Evolutionary conservation across 139 green algal genomes (phyloP), one percentile per base, ranked within the genome.

Genomic region (Monoraphidium neglectum): DNA sequence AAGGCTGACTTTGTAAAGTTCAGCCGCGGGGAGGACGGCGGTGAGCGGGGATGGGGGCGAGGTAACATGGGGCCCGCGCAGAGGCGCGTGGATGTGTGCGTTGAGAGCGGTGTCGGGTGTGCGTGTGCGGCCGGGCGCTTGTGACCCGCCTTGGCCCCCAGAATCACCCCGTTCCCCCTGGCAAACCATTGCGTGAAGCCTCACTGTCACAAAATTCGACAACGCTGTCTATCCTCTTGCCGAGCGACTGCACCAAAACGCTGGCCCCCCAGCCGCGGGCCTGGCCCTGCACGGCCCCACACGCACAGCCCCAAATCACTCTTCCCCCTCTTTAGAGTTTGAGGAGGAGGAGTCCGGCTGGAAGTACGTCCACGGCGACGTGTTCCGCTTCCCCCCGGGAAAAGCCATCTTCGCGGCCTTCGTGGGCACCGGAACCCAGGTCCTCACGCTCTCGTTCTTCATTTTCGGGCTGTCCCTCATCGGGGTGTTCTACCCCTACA

Each of bases 361-460:
- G 96, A 98, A 99, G 88, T 83, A 98, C 76, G 92, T 99, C 70
- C 95, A 99, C 77, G 96, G 96, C 4, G 96, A 99, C 68, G 96
- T 99, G 49, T 99, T 99, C 87, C 87, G 96, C 3, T 84, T 95
- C 28, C 92, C 96, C 0, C 75, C 61, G 1, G 57, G 80, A 40
- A 84, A 97, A n/a, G 88, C 89, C 65, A 66, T 98, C 43, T 84
- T 99, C 49, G 83, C 92, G 32, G 87, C 87, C 3, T 83, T 46
- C 26, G 84, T 89, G 43, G 87, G 87, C 79, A 91, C 84, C 8
- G 92, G 92, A 67, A 71, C 90, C 56, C 96, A 99, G 94, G 84
- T 99, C 64, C 84, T 88, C 53, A 60, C 95, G 74, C 87, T 98
- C 56, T 85, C 89, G 13, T 73, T 97, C 32, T 82, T 83, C 23